phyloP scores from a whole-genome alignment of 2,329 filamentous ascomycete species.

The Ophiostoma triangulosporum region DNA sequence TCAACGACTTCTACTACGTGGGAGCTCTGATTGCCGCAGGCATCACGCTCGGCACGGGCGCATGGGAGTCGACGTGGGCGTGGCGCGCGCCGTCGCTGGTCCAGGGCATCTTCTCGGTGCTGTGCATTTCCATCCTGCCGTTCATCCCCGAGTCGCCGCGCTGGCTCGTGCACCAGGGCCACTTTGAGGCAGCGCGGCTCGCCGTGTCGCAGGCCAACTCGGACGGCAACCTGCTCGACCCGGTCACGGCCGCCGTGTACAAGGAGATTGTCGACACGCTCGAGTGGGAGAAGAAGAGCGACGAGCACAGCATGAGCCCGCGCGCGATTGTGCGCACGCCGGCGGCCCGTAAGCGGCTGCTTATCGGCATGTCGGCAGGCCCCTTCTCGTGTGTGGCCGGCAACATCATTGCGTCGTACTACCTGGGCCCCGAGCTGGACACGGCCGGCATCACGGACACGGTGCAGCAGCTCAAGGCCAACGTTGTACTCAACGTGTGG shows the following conservation, averaged over 20 bases:
- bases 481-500: slow-evolving; percentile 38
- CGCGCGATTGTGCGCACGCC: slow-evolving; percentile 25
- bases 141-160: slow-evolving; percentile 31
- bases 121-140: slow-evolving; percentile 11
- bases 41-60: slow-evolving; percentile 24
- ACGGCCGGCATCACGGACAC: slow-evolving; percentile 32
- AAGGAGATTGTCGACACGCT: slow-evolving; percentile 34
- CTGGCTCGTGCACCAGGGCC: slow-evolving; percentile 30
- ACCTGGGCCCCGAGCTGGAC: slow-evolving; percentile 28
- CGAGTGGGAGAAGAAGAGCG: slow-evolving; percentile 29
- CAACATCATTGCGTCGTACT: slow-evolving; percentile 28
- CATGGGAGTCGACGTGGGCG: slow-evolving; percentile 17
- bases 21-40: slow-evolving; percentile 33
- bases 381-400: slow-evolving; percentile 23
- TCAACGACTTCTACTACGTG: slow-evolving; percentile 21
- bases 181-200: slow-evolving; percentile 26
- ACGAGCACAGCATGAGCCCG: slow-evolving; percentile 22
- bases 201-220: slow-evolving; percentile 31
- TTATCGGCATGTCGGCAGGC: slow-evolving; percentile 24
- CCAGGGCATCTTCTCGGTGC: slow-evolving; percentile 14
- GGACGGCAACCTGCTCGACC: slow-evolving; percentile 27
- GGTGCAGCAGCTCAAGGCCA: slow-evolving; percentile 30
- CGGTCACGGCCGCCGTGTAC: slow-evolving; percentile 20
- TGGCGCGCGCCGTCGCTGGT: slow-evolving; percentile 16
- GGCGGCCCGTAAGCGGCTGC: slow-evolving; percentile 22